Conservation (phyloP, 2,329 filamentous ascomycete genomes). For the Huntiella abstrusa region DNA sequence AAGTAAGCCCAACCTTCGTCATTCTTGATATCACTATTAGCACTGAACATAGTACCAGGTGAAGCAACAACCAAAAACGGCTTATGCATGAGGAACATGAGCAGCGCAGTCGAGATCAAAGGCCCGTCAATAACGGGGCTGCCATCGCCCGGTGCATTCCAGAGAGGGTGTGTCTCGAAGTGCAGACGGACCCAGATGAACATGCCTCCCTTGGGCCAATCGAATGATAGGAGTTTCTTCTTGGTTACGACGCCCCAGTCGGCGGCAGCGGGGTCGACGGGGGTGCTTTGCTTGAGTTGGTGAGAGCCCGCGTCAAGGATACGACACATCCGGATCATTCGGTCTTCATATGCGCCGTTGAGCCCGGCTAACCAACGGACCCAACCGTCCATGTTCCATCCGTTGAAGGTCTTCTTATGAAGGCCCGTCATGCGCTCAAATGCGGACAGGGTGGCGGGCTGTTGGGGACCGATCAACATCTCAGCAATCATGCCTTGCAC, state of each 20-base stretch:
- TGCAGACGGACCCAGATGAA: conserved; percentile 67
- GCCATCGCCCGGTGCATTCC: conserved; percentile 18
- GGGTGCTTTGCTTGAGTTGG: conserved; percentile 42
- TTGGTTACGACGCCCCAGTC: conserved; percentile 64
- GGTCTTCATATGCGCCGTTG: conserved; percentile 63
- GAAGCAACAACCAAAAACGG: conserved; percentile 51
- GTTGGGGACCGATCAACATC: conserved; percentile 50
- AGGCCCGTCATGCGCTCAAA: conserved; percentile 26
- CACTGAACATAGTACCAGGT: conserved; percentile 56
- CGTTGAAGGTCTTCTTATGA: conserved; percentile 28
- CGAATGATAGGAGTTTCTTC: conserved; percentile 54
- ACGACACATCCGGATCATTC: conserved; percentile 64
- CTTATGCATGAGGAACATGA: conserved; percentile 50
- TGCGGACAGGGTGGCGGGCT: conserved; percentile 24
- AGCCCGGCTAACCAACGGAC: conserved; percentile 79
- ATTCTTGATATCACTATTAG: conserved; percentile 38
- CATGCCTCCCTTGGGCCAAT: conserved; percentile 76
- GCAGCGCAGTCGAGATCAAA: conserved; percentile 44
- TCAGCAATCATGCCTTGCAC: conserved; percentile 69
- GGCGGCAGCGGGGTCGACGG: conserved; percentile 24
- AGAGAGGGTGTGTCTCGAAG: conserved; percentile 57
- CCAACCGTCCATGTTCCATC: conserved; percentile 75
- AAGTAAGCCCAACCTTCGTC: conserved; percentile 51
- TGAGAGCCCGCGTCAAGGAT: conserved; percentile 51
- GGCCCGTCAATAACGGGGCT: conserved; percentile 30